Base-by-base conservation (phyloP, 148 eudicot species). In the Amaranthus palmeri region DNA sequence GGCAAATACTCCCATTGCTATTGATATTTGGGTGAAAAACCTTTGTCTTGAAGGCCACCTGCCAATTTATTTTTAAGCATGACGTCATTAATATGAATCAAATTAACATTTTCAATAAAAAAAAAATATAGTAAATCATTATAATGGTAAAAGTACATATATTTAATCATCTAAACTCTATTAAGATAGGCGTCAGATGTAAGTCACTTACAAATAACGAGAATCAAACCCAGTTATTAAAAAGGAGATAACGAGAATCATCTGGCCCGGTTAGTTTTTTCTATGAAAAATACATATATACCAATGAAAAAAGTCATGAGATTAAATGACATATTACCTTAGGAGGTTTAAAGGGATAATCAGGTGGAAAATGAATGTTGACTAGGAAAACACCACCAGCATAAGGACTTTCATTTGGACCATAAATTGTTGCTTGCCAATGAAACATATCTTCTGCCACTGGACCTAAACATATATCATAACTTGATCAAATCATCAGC, bases 311-410 rank as follows among this genome's bases (percentile, higher is more conserved):
- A 25, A 2, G 36, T 25, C 36, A 25, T 25, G 0, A 0, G 2
- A 25, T 1, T 25, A 51, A 7, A 45, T 11, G 51, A 67, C 11
- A 7, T 13, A 18, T 6, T 79, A 88, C 92, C 88, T 88, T 88
- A 5, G 92, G 92, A 65, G 92, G 92, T 76, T 88, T 88, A 82
- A 88, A 88, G 15, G 92, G 92, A 74, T 88, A 88, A 75, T 88
- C 92, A 61, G 85, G 82, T 3, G 92, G 92, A 60, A 88, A 88
- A 82, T 88, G 87, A 67, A 88, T 84, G 65, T 87, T 84, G 11
- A 86, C 80, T 4, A 88, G 80, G 79, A 86, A 88, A 15, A 86
- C 80, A 8, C 92, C 92, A 8, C 86, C 86, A 10, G 88, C 77
- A 69, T 86, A 88, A 12, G 90, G 88, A 81, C 92, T 88, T 8